These are phyloP conservation scores for Turnera subulata DNA, from an alignment of 345 rosid species.

Conservation along the genomic window DNA sequence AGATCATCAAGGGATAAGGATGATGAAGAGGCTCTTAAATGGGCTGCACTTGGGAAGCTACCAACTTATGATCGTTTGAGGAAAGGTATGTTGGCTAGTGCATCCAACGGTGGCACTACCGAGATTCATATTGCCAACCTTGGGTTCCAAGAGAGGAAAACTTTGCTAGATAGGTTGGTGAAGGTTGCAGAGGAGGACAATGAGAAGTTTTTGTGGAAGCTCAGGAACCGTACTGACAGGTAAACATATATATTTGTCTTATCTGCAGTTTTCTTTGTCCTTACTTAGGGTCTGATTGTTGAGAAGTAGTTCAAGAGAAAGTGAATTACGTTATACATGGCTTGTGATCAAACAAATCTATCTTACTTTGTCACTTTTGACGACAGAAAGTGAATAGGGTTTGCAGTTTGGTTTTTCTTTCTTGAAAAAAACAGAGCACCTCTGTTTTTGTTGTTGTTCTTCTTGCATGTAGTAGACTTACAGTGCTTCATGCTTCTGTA, in stretches of 20 bases:
- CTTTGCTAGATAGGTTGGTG: slow-evolving; percentile 28
- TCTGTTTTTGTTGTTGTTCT: no score
- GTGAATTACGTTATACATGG: no score
- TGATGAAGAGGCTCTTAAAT: slow-evolving; percentile 16
- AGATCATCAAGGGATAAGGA: slow-evolving; percentile 9
- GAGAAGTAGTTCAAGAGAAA: no score
- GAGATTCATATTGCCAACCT: slow-evolving; percentile 11
- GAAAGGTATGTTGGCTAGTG: slow-evolving; percentile 13
- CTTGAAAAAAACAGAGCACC: no score
- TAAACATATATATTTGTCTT: not conserved
- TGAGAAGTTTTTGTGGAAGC: slow-evolving; percentile 32
- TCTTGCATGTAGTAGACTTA: no score
- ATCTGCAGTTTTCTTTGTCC: no score
- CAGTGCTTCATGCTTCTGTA: no score
- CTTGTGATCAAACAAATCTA: no score
- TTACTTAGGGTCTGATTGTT: no score
- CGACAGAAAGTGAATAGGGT: no score
- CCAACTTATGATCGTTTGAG: slow-evolving; percentile 19
- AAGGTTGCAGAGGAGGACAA: slow-evolving; percentile 41
- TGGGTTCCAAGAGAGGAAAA: slow-evolving; percentile 29
- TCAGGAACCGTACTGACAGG: slow-evolving; percentile 31
- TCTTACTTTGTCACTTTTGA: no score
- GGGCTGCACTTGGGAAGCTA: slow-evolving; percentile 16
- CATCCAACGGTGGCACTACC: slow-evolving; percentile 1
- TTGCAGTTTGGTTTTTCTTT: no score